Base-by-base conservation (phyloP, 2,329 filamentous ascomycete species). In the Diaporthe eres region DNA sequence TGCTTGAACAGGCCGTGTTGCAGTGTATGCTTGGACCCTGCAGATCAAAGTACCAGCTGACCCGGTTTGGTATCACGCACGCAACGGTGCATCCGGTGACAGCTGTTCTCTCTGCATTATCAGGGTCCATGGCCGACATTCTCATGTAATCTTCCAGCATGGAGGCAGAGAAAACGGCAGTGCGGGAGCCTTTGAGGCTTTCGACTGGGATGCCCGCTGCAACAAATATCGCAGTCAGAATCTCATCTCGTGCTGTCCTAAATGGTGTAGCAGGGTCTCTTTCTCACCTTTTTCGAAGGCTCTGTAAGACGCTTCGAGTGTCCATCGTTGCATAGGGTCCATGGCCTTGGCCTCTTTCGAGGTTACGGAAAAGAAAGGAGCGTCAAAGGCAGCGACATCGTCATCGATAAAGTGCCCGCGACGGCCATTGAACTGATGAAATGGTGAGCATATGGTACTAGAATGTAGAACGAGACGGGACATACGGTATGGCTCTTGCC, bases 41-140 rank as follows among this genome's bases (percentile, higher is more conserved):
- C 57, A 85, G 76, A 71, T 86, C 81, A 60, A 85, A 87, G 74
- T 81, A 85, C 82, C 83, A 87, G 49, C 83, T 85, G 17, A 86
- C 77, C 1, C 86, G 82, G 74, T 87, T 87, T 0, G 85, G 79
- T 10, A 79, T 81, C 13, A 72, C 44, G 34, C 61, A 67, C 31
- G 63, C 44, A 12, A 51, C 44, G 13, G 63, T 51, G 22, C 44
- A 51, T 0, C 85, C 85, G 0, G 82, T 85, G 0, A 80, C 81
- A 1, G 82, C 79, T 47, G 83, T 84, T 2, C 80, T 80, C 15
- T 81, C 79, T 9, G 79, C 71, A 5, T 78, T 81, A 22, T 87
- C 84, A 0, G 82, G 80, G 71, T 87, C 85, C 60, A 81, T 80
- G 9, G 79, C 74, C 5, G 78, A 70, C 75, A 84, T 82, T 25